A percentile compares a stretch with the other conserved stretches of the same genome.
phyloP scores from a whole-genome alignment of 2,329 filamentous ascomycete genomes.

The Neonectria faginata region DNA sequence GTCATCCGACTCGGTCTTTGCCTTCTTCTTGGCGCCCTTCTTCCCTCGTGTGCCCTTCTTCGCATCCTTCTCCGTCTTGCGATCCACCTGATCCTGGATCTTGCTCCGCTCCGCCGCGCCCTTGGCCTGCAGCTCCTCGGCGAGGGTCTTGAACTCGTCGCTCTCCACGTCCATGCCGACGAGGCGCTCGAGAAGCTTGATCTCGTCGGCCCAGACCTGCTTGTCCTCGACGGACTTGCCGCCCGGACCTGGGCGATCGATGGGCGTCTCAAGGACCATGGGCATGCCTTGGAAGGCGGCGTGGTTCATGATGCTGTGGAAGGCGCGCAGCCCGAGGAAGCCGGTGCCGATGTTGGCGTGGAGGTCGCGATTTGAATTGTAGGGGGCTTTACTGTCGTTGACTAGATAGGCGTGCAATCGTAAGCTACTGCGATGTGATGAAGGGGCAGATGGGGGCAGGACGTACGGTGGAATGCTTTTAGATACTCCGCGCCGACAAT shows the following conservation, averaged over 20 bases:
- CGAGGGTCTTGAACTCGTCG: constrained; percentile 77
- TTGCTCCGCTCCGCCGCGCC: constrained; percentile 79
- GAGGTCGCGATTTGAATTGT: constrained; percentile 83
- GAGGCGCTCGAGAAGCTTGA: constrained; percentile 90
- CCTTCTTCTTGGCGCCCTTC: constrained; percentile 50
- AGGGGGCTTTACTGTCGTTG: constrained; percentile 95
- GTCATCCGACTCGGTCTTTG: constrained; percentile 49
- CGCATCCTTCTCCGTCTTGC: constrained; percentile 73
- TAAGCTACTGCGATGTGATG: constrained; percentile 5
- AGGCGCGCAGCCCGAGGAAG: constrained; percentile 89
- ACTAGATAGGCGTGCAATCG: constrained; percentile 55
- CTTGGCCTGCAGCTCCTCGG: constrained; percentile 72
- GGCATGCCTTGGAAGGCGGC: constrained; percentile 80
- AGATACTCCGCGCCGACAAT: constrained; percentile 84
- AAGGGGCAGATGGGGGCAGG: background rate
- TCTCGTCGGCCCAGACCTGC: constrained; percentile 89
- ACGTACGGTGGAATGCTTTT: constrained; percentile 77
- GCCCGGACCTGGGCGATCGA: constrained; percentile 75
- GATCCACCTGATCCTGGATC: constrained; percentile 82
- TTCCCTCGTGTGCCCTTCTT: constrained; percentile 46
- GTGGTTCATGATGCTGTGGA: constrained; percentile 92
- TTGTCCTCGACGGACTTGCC: constrained; percentile 81
- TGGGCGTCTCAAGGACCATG: constrained; percentile 97
- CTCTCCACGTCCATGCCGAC: constrained; percentile 84
- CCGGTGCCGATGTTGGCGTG: constrained; percentile 98